Conservation (phyloP, 2,329 filamentous ascomycete genomes). For the Chaetomium globosum region DNA sequence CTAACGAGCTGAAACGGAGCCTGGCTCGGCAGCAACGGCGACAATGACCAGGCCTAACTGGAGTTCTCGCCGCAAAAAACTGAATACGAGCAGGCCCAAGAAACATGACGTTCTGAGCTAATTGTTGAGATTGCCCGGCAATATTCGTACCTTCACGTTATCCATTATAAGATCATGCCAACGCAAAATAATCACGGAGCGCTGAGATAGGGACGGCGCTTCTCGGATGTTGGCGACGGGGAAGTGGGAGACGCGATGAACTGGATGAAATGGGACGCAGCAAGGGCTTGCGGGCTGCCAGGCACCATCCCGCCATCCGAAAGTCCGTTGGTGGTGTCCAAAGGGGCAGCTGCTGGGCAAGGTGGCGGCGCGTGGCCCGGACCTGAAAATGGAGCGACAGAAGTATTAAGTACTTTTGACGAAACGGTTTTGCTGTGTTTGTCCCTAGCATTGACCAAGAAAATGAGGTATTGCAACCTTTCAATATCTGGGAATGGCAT, state of each 20-base stretch:
- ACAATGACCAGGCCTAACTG: neutral
- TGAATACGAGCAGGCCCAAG: conserved; percentile 3
- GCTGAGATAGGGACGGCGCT: too few relatives aligned
- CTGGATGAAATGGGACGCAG: conserved; percentile 13
- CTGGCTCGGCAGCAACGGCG: neutral
- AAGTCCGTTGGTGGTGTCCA: conserved; percentile 22
- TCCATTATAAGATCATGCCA: neutral
- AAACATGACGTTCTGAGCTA: neutral
- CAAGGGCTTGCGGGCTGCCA: conserved; percentile 13
- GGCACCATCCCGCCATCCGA: conserved; percentile 18
- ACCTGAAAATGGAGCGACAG: conserved; percentile 27
- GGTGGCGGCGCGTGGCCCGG: conserved; percentile 32
- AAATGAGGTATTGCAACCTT: conserved; percentile 22
- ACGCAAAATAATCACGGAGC: neutral
- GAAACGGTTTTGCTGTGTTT: neutral
- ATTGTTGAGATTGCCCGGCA: neutral
- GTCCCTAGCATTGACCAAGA: neutral
- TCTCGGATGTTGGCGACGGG: neutral
- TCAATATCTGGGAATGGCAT: neutral
- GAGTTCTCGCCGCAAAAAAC: neutral
- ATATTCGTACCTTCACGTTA: too few relatives aligned
- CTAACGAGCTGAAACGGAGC: conserved; percentile 25
- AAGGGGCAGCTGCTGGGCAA: conserved; percentile 28
- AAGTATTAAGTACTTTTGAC: conserved; percentile 26
- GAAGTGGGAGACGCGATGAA: conserved; percentile 4